Evolutionary conservation across 345 rosid species (phyloP).

Genomic region (Camelina laxa): DNA sequence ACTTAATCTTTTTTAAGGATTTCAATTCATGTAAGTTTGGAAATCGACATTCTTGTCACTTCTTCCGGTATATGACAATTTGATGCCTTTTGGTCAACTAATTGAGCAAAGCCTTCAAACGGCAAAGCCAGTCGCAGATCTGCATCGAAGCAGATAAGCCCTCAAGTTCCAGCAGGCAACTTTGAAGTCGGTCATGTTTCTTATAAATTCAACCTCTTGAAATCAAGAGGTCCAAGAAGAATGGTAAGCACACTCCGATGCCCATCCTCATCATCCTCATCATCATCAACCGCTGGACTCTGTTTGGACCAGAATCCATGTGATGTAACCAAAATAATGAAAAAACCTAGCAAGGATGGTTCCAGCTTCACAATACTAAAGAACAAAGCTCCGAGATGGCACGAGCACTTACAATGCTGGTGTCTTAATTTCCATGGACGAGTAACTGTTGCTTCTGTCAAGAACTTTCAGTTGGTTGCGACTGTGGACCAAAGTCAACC

Average conservation of each 20-base stretch:
- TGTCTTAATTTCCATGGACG: slow-evolving; percentile 95
- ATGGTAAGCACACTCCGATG: slow-evolving; percentile 78
- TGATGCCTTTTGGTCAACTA: too few species aligned
- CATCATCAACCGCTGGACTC: slow-evolving; percentile 45
- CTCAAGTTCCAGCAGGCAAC: slow-evolving; percentile 90
- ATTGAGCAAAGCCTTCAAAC: slow-evolving; percentile 83
- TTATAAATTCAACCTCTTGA: slow-evolving; percentile 90
- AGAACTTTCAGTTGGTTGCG: slow-evolving; percentile 90
- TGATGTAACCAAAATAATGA: slow-evolving; percentile 50
- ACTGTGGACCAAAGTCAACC: slow-evolving; percentile 77
- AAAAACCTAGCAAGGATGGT: slow-evolving; percentile 39
- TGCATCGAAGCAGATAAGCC: slow-evolving; percentile 95
- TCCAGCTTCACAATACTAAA: slow-evolving; percentile 56
- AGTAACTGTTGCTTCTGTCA: slow-evolving; percentile 91
- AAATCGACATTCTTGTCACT: too few species aligned
- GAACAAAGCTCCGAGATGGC: slow-evolving; percentile 97
- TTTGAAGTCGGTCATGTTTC: slow-evolving; percentile 83
- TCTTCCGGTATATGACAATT: too few species aligned
- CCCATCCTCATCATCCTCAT: slow-evolving; percentile 41
- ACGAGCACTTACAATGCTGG: slow-evolving; percentile 95
- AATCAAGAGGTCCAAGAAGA: slow-evolving; percentile 98
- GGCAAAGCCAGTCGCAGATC: slow-evolving; percentile 74
- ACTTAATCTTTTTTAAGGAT: too few species aligned
- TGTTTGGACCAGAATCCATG: slow-evolving; percentile 27
- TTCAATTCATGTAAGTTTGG: too few species aligned